A percentile compares a stretch with the other conserved stretches of the same genome.
Evolutionary conservation across 2,329 filamentous ascomycete genomes (phyloP).

Genomic region (Epicoccum sorghinum): DNA sequence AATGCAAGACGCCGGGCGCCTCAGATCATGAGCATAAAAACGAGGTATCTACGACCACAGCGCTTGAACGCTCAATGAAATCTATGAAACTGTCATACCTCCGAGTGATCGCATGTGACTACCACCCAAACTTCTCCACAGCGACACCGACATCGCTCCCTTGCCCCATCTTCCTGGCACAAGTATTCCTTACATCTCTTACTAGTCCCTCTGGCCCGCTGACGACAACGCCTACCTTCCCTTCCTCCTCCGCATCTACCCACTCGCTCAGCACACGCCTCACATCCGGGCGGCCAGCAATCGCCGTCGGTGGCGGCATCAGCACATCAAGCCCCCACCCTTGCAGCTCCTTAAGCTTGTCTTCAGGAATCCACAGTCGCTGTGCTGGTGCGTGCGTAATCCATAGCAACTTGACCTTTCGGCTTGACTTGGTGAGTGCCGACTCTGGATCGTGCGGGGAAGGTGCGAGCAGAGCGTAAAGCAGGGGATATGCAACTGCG

Average conservation of each 20-base stretch:
- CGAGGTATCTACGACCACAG: background rate
- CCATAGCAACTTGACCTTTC: constrained; percentile 62
- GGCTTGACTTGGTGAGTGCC: constrained; percentile 19
- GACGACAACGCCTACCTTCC: constrained; percentile 60
- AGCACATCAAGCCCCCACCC: constrained; percentile 59
- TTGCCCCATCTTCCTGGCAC: constrained; percentile 55
- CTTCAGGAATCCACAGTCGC: constrained; percentile 59
- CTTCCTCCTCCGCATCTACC: constrained; percentile 36
- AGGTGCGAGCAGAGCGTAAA: constrained; percentile 57
- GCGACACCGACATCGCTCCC: constrained; percentile 60
- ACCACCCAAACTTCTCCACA: constrained; percentile 73
- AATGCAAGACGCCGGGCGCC: background rate
- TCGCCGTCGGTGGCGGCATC: constrained; percentile 61
- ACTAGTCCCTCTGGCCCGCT: constrained; percentile 69
- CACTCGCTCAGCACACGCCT: constrained; percentile 50
- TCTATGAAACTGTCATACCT: background rate
- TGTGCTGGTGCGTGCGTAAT: constrained; percentile 62
- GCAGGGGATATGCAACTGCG: constrained; percentile 66
- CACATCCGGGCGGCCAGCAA: constrained; percentile 62
- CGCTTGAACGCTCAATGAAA: constrained; percentile 7
- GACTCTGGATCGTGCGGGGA: constrained; percentile 1
- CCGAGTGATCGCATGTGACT: background rate
- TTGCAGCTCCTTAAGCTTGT: constrained; percentile 57
- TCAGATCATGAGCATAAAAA: background rate
- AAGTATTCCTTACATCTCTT: constrained; percentile 64